Evolutionary conservation across 2,329 filamentous ascomycete genomes (phyloP), one percentile per base, ranked within the genome.

Genomic region (Aureobasidium sp.): DNA sequence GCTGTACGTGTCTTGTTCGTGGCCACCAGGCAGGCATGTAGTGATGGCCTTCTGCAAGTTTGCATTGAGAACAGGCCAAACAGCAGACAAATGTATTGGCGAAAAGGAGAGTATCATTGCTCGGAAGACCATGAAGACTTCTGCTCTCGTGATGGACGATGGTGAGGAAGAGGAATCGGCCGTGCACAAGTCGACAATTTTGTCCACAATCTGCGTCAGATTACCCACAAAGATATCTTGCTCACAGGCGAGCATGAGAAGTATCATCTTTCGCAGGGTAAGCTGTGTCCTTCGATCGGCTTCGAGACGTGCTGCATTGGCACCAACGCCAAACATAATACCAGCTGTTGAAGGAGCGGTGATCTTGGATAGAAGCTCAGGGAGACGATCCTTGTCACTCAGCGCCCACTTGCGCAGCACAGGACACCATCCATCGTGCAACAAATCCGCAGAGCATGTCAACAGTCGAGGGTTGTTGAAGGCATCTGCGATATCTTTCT

Each of bases 241-340:
- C 2, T 85, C 84, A 5, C 87, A 85, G 0, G 91, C 88, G 6
- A 97, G 80, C 17, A 97, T 78, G 12, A 99, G 79, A 1, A 91
- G 82, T 5, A 91, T 86, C 51, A 95, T 85, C 51, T 94, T 85
- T 13, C 92, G 88, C 20, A 99, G 82, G 66, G 91, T 96, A 34
- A 96, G 82, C 74, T 97, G 93, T 0, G 92, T 91, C 75, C 88
- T 94, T 63, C 92, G 87, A 74, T 99, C 94, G 6, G 95, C 91
- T 75, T 99, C 94, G n/a, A 95, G 83, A 63, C 94, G 84, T 39
- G 94, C 94, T 47, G 92, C 95, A 26, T 90, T 91, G 7, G 94
- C 94, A 12, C 95, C 95, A 0, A 99, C 94, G n/a, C 94, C 94
- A 70, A 99, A 99, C 72, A 99, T 93, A 68, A 99, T 95, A 9